These are phyloP conservation scores for Trapa bicornis DNA, from an alignment of 345 rosid genomes.

Conservation along the genomic window DNA sequence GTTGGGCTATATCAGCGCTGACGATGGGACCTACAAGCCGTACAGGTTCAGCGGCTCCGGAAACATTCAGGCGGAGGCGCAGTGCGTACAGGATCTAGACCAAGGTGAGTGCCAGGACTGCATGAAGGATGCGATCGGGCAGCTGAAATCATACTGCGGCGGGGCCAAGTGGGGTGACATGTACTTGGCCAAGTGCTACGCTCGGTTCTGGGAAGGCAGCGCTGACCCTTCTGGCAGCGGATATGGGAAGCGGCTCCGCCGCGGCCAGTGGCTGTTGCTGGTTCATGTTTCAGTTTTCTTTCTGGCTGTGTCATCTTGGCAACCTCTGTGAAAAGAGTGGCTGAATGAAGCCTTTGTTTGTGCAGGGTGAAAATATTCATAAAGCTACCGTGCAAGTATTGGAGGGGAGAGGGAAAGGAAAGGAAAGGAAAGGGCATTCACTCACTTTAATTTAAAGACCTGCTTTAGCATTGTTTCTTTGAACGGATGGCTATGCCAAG, in stretches of 20 bases:
- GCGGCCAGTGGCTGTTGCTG: not conserved
- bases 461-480: not conserved
- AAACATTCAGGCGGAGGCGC: slow-evolving; percentile 44
- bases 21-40: slow-evolving; percentile 11
- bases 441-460: not conserved
- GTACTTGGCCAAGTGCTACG: slow-evolving; percentile 84
- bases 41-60: slow-evolving; percentile 40
- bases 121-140: slow-evolving; percentile 55
- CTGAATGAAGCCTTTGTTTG: too few species aligned
- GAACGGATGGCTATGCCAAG: not conserved
- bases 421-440: not conserved
- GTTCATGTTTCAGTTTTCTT: not conserved
- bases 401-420: too few species aligned
- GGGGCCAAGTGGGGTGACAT: slow-evolving; percentile 55
- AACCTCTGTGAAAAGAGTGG: not conserved
- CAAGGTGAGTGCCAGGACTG: slow-evolving; percentile 71
- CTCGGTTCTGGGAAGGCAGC: slow-evolving; percentile 43
- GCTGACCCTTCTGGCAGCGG: slow-evolving; percentile 29
- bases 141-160: slow-evolving; percentile 48
- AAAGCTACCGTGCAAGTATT: too few species aligned
- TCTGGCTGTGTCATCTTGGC: not conserved
- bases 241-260: slow-evolving; percentile 10
- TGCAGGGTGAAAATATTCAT: too few species aligned
- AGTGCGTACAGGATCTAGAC: slow-evolving; percentile 75
- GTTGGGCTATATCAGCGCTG: slow-evolving; percentile 34